Percentiles rank a stretch among this genome's conserved stretches.
Conservation (phyloP, 805 yeast species). For the Millerozyma miso region DNA sequence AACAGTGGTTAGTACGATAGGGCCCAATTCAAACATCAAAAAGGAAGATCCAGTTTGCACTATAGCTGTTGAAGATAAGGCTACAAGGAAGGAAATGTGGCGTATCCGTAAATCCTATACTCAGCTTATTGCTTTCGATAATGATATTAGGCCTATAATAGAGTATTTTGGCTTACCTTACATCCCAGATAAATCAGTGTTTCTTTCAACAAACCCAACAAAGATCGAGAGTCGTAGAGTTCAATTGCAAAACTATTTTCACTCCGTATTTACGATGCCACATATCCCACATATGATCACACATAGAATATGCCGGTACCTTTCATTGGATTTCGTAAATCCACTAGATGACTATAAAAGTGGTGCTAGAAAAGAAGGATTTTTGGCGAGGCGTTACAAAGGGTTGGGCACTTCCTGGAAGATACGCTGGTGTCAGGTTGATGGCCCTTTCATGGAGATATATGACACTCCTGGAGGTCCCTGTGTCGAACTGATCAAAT, state of each 20-base stretch:
- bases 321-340: constrained; percentile 64
- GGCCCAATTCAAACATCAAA: constrained; percentile 18
- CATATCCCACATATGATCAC: constrained; percentile 52
- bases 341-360: constrained; percentile 50
- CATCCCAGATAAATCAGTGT: constrained; percentile 61
- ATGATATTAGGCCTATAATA: constrained; percentile 48
- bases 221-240: constrained; percentile 60
- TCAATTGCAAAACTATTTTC: constrained; percentile 56
- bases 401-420: constrained; percentile 66
- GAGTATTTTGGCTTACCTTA: constrained; percentile 54
- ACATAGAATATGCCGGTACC: constrained; percentile 54
- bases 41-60: constrained; percentile 60
- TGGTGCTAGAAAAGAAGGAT: constrained; percentile 61
- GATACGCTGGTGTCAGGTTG: constrained; percentile 62
- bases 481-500: constrained; percentile 46
- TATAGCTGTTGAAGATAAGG: constrained; percentile 61
- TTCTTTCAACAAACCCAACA: constrained; percentile 54
- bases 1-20: constrained; percentile 46
- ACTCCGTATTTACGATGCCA: constrained; percentile 52
- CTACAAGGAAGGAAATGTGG: constrained; percentile 66
- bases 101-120: constrained; percentile 60
- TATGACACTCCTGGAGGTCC: constrained; percentile 56
- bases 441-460: constrained; percentile 53
- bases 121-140: constrained; percentile 60
- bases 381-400: constrained; percentile 57